phyloP scores from a whole-genome alignment of 768 basidiomycete species.

The Rubroboletus satanas region DNA sequence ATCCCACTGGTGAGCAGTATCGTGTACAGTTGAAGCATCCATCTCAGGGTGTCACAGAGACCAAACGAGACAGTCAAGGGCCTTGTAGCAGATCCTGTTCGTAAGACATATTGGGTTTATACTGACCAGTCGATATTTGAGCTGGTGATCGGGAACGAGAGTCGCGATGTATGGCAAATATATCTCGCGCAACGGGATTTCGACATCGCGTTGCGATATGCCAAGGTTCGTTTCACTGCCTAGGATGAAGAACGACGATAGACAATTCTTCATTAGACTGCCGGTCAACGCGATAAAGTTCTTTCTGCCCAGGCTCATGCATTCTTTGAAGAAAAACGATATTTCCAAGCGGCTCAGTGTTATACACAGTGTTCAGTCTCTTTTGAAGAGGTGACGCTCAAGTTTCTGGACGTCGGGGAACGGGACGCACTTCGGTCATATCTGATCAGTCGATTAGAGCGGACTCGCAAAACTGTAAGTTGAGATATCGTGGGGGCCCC shows the following conservation, averaged over 20 bases:
- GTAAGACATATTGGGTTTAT: conserved; percentile 92
- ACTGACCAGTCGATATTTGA: conserved; percentile 89
- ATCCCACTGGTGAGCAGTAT: conserved; percentile 64
- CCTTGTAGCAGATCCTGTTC: conserved; percentile 78
- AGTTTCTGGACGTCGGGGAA: conserved; percentile 86
- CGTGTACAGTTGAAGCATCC: background rate
- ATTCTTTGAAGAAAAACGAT: conserved; percentile 74
- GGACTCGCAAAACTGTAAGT: conserved; percentile 76
- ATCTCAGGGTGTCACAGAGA: conserved; percentile 48
- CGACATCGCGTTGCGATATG: conserved; percentile 74
- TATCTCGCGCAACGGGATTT: conserved; percentile 76
- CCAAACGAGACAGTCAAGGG: conserved; percentile 68
- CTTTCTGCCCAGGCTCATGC: conserved; percentile 79
- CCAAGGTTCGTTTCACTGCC: conserved; percentile 54
- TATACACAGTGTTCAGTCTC: conserved; percentile 85
- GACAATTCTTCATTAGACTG: conserved; percentile 50
- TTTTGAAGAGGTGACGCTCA: conserved; percentile 90
- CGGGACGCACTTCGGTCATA: conserved; percentile 89
- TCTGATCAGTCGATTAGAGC: conserved; percentile 80
- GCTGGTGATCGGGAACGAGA: conserved; percentile 80
- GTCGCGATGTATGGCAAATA: conserved; percentile 91
- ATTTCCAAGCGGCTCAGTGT: conserved; percentile 87
- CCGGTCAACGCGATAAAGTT: conserved; percentile 81
- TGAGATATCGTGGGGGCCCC: background rate
- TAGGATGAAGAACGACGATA: background rate